A percentile compares a stretch with the other conserved stretches of the same genome.
phyloP scores from a whole-genome alignment of 2,329 filamentous ascomycete species.

The Fusarium sp. region DNA sequence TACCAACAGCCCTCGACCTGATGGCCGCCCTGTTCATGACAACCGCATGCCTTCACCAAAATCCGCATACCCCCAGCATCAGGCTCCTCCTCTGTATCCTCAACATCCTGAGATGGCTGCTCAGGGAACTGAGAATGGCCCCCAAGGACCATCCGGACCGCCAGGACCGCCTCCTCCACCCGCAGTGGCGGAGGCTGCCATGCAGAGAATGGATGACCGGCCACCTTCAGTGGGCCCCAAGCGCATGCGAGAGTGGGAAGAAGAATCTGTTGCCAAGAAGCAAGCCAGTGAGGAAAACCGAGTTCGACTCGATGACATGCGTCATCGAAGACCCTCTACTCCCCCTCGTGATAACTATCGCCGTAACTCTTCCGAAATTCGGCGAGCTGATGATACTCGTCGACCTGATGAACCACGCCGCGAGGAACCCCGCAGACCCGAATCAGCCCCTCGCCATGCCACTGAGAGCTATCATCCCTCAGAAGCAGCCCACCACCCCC shows the following conservation, averaged over 20 bases:
- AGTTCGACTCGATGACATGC: conserved; percentile 84
- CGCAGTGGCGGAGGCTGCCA: conserved; percentile 69
- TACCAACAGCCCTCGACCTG: conserved; percentile 80
- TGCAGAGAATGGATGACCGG: conserved; percentile 71
- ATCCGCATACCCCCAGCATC: conserved; percentile 82
- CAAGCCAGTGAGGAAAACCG: conserved; percentile 87
- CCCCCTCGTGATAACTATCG: conserved; percentile 74
- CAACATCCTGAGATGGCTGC: conserved; percentile 71
- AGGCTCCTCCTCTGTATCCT: conserved; percentile 65
- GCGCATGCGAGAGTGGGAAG: conserved; percentile 91
- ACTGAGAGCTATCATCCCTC: conserved; percentile 89
- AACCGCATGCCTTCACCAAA: conserved; percentile 91
- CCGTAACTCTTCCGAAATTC: conserved; percentile 78
- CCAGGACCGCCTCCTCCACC: conserved; percentile 55
- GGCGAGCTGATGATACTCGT: conserved; percentile 70
- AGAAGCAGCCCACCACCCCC: conserved; percentile 82
- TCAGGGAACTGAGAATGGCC: conserved; percentile 65
- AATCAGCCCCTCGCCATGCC: conserved; percentile 73
- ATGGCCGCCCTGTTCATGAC: conserved; percentile 83
- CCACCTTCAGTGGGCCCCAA: conserved; percentile 83
- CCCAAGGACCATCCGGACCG: conserved; percentile 43
- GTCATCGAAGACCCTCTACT: conserved; percentile 79
- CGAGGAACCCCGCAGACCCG: conserved; percentile 63
- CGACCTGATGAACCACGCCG: conserved; percentile 70
- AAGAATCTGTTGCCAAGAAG: conserved; percentile 82